A percentile compares a stretch with the other conserved stretches of the same genome.
phyloP scores from a whole-genome alignment of 2,329 filamentous ascomycete species.

The Apiospora arundinis region DNA sequence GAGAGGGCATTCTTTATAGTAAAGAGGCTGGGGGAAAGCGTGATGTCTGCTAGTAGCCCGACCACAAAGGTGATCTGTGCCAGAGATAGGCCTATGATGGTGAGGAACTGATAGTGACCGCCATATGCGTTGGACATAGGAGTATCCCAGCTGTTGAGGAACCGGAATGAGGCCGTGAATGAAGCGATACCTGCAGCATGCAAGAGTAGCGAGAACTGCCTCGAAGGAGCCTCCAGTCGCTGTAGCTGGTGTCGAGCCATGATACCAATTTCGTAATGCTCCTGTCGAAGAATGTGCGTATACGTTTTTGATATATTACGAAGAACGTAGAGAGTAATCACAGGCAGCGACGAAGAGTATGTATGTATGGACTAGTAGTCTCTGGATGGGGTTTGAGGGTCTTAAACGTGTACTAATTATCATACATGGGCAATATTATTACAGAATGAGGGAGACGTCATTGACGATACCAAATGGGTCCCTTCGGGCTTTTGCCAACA shows the following conservation, averaged over 20 bases:
- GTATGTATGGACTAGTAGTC: background rate
- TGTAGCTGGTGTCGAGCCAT: slow-evolving; percentile 67
- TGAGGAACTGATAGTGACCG: slow-evolving; percentile 74
- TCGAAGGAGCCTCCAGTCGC: slow-evolving; percentile 69
- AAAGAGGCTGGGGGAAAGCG: slow-evolving; percentile 64
- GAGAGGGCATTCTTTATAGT: slow-evolving; percentile 70
- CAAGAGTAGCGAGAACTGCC: slow-evolving; percentile 65
- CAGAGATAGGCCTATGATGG: slow-evolving; percentile 72
- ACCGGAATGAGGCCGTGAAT: slow-evolving; percentile 60
- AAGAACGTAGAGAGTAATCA: background rate
- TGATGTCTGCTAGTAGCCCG: slow-evolving; percentile 70
- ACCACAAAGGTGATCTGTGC: slow-evolving; percentile 65
- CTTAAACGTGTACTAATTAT: background rate
- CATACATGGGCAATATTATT: background rate
- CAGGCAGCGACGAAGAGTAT: background rate
- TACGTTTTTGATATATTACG: background rate
- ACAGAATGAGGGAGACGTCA: background rate
- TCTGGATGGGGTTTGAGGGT: background rate
- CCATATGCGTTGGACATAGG: slow-evolving; percentile 66
- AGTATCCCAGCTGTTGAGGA: slow-evolving; percentile 56
- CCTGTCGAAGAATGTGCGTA: background rate
- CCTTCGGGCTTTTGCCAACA: background rate
- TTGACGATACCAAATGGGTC: slow-evolving; percentile 16
- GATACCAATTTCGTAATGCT: background rate
- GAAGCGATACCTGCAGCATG: slow-evolving; percentile 62